Percentiles rank a stretch among this genome's conserved stretches.
Evolutionary conservation across 768 basidiomycete genomes (phyloP).

Genomic region (Tricholoma matsutake): DNA sequence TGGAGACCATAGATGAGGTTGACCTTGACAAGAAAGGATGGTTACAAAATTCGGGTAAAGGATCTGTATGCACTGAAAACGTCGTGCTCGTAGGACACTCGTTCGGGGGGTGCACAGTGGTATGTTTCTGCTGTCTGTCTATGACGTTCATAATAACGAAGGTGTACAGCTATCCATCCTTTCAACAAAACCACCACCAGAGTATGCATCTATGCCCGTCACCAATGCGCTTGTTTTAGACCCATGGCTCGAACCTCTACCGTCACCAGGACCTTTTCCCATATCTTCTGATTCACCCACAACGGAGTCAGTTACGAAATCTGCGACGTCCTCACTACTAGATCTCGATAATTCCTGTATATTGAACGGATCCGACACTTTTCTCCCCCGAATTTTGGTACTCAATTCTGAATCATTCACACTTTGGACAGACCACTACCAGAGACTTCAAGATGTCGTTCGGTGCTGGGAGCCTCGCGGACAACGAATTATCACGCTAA

Average conservation of each 20-base stretch:
- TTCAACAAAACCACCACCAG: slow-evolving; percentile 43
- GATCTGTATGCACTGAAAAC: slow-evolving; percentile 30
- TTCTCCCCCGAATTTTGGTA: slow-evolving; percentile 48
- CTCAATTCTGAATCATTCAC: slow-evolving; percentile 80
- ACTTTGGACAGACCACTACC: slow-evolving; percentile 75
- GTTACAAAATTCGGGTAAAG: slow-evolving; percentile 23
- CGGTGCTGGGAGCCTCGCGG: slow-evolving; percentile 50
- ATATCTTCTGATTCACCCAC: slow-evolving; percentile 7
- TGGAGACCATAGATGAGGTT: slow-evolving; percentile 37
- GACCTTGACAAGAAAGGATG: slow-evolving; percentile 40
- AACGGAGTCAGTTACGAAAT: slow-evolving; percentile 6
- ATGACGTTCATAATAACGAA: background rate
- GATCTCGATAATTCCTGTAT: slow-evolving; percentile 4
- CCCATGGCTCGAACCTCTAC: slow-evolving; percentile 82
- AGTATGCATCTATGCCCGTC: slow-evolving; percentile 47
- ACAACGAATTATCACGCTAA: slow-evolving; percentile 44
- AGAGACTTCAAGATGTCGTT: slow-evolving; percentile 50
- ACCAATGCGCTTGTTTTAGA: slow-evolving; percentile 64
- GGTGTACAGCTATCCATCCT: slow-evolving; percentile 53
- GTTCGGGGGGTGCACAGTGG: slow-evolving; percentile 48
- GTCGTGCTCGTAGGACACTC: slow-evolving; percentile 44
- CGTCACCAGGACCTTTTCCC: slow-evolving; percentile 51
- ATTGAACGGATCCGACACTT: background rate
- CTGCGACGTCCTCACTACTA: background rate
- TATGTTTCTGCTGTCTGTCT: slow-evolving; percentile 17